Evolutionary conservation across 495 filamentous ascomycete genomes (phyloP).

Genomic region (Oidiodendron maius): DNA sequence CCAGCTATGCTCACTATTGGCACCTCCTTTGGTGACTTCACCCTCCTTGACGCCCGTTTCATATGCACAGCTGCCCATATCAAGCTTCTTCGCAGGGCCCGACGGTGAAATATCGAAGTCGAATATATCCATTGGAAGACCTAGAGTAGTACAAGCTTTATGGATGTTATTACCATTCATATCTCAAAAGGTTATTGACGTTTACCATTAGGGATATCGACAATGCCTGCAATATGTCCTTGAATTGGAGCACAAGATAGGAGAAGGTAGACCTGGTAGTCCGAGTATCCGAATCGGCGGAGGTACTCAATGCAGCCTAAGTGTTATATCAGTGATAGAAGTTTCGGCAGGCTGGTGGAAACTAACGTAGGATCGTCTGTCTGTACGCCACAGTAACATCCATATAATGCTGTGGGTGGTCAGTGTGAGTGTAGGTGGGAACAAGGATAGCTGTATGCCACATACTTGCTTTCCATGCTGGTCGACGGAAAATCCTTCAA

Average conservation of each 20-base stretch:
- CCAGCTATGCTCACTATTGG: slow-evolving; percentile 40
- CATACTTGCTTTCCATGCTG: slow-evolving; percentile 65
- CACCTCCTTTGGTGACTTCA: slow-evolving; percentile 32
- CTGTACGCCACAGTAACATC: slow-evolving; percentile 91
- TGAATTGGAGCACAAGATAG: slow-evolving; percentile 87
- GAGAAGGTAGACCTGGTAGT: slow-evolving; percentile 86
- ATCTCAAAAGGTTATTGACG: slow-evolving; percentile 30
- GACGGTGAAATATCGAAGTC: slow-evolving; percentile 85
- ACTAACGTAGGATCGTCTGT: slow-evolving; percentile 65
- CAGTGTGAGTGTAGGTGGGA: background rate
- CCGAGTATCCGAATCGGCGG: slow-evolving; percentile 64
- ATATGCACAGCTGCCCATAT: slow-evolving; percentile 77
- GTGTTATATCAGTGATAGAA: background rate
- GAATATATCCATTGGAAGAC: slow-evolving; percentile 92
- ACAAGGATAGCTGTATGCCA: background rate
- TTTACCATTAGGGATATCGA: slow-evolving; percentile 62
- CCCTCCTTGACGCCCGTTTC: slow-evolving; percentile 45
- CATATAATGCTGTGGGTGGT: slow-evolving; percentile 9
- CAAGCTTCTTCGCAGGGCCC: slow-evolving; percentile 50
- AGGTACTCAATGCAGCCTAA: slow-evolving; percentile 70
- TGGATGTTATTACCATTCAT: slow-evolving; percentile 26
- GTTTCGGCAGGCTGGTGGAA: background rate
- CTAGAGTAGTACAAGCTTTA: slow-evolving; percentile 77
- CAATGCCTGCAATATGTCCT: slow-evolving; percentile 89
- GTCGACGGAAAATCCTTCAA: slow-evolving; percentile 94